Evolutionary conservation across 176 grass and related monocot genomes (phyloP).

Genomic region (Phyllostachys edulis): DNA sequence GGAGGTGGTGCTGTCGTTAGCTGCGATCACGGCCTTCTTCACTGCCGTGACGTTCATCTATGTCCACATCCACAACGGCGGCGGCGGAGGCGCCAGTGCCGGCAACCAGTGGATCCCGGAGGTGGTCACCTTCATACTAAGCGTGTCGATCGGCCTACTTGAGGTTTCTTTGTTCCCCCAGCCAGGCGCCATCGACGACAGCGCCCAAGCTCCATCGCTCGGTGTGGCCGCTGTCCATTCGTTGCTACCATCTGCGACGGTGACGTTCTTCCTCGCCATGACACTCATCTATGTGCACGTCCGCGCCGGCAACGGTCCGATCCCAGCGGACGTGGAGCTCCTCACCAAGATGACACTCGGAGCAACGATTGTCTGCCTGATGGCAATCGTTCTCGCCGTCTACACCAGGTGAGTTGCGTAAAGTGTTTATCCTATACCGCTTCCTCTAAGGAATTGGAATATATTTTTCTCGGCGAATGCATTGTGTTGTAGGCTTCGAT

Average conservation of each 20-base stretch:
- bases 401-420: neutral
- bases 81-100: too few species aligned
- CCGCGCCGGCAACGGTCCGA: neutral
- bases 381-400: neutral
- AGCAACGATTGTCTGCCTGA: neutral
- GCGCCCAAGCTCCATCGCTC: neutral
- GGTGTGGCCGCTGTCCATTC: neutral
- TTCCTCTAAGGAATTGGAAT: neutral
- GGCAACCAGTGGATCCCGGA: neutral
- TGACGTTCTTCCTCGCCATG: neutral
- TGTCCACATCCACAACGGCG: neutral
- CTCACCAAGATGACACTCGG: neutral
- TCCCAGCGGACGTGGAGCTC: neutral
- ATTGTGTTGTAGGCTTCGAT: neutral
- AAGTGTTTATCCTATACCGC: neutral
- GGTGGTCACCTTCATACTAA: neutral
- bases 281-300: neutral
- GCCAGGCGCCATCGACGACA: neutral
- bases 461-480: neutral
- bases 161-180: neutral
- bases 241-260: neutral
- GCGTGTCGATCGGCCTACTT: neutral
- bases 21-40: neutral
- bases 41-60: neutral
- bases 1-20: neutral